Evolutionary conservation across 805 yeast species (phyloP).

Genomic region (Barnettozyma populi): DNA sequence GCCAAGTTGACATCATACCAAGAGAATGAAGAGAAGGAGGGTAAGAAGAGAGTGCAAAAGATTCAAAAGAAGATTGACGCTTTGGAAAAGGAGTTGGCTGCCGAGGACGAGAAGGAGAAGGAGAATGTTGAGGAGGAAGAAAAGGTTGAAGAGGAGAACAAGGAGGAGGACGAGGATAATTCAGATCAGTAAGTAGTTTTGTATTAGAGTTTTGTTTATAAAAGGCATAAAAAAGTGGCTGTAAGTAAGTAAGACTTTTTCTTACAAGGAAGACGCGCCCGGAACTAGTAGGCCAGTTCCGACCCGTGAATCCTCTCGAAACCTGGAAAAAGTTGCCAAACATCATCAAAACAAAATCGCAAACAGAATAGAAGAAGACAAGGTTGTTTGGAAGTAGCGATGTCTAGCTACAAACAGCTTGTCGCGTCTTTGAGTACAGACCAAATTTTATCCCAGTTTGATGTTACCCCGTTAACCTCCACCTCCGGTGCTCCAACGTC

Average conservation of each 20-base stretch:
- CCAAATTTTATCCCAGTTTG: constrained; percentile 56
- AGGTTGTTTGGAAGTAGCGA: neutral
- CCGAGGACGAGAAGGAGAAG: constrained; percentile 35
- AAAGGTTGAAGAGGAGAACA: constrained; percentile 10
- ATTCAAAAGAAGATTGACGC: constrained; percentile 76
- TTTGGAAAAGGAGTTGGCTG: constrained; percentile 49
- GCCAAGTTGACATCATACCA: constrained; percentile 64
- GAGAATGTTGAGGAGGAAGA: constrained; percentile 9
- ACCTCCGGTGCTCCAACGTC: constrained; percentile 53
- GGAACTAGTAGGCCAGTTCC: neutral
- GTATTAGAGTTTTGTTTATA: neutral
- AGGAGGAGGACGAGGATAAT: neutral
- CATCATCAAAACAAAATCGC: neutral
- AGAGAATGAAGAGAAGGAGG: constrained; percentile 73
- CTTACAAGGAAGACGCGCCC: neutral
- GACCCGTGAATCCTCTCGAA: neutral
- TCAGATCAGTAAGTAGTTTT: neutral
- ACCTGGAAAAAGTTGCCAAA: neutral
- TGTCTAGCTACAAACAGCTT: constrained; percentile 36
- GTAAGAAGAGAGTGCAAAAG: constrained; percentile 65
- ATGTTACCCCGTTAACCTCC: constrained; percentile 55
- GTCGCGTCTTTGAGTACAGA: constrained; percentile 46
- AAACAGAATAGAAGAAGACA: neutral
- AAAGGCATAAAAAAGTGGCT: neutral
- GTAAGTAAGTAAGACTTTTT: neutral